phyloP scores from a whole-genome alignment of 805 yeast genomes.

The Metschnikowia cerradonensis region DNA sequence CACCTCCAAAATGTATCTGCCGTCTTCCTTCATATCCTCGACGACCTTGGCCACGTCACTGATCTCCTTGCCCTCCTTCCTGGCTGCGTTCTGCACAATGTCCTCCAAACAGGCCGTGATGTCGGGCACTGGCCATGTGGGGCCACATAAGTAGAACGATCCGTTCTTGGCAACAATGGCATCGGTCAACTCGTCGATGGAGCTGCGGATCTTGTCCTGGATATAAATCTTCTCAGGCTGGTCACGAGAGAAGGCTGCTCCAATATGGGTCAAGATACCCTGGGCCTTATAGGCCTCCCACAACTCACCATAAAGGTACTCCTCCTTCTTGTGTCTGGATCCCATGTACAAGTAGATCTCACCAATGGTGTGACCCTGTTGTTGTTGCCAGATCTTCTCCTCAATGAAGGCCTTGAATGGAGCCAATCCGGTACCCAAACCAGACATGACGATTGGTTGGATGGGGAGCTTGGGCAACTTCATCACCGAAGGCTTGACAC shows the following conservation, averaged over 20 bases:
- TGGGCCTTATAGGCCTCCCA: constrained; percentile 97
- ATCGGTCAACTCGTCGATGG: constrained; percentile 64
- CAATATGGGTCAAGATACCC: constrained; percentile 87
- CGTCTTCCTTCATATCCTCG: constrained; percentile 89
- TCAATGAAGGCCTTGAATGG: constrained; percentile 97
- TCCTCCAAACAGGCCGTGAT: constrained; percentile 86
- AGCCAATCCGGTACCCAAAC: constrained; percentile 96
- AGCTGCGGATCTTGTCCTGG: constrained; percentile 86
- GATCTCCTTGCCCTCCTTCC: constrained; percentile 52
- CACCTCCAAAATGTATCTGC: constrained; percentile 90
- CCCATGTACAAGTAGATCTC: constrained; percentile 85
- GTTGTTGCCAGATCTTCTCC: constrained; percentile 89
- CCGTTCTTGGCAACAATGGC: constrained; percentile 79
- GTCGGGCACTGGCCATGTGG: constrained; percentile 99
- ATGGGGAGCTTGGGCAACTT: constrained; percentile 83
- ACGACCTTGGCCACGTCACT: constrained; percentile 75
- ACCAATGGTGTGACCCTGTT: constrained; percentile 87
- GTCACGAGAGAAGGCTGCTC: constrained; percentile 98
- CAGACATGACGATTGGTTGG: constrained; percentile 94
- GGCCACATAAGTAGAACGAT: constrained; percentile 94
- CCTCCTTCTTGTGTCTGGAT: constrained; percentile 92
- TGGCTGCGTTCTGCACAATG: constrained; percentile 69
- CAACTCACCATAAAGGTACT: constrained; percentile 91
- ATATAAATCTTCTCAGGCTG: constrained; percentile 92
- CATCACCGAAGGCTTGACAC: constrained; percentile 97